Base-by-base conservation (phyloP, 73 alveolate genomes). In the Durusdinium trenchii region DNA sequence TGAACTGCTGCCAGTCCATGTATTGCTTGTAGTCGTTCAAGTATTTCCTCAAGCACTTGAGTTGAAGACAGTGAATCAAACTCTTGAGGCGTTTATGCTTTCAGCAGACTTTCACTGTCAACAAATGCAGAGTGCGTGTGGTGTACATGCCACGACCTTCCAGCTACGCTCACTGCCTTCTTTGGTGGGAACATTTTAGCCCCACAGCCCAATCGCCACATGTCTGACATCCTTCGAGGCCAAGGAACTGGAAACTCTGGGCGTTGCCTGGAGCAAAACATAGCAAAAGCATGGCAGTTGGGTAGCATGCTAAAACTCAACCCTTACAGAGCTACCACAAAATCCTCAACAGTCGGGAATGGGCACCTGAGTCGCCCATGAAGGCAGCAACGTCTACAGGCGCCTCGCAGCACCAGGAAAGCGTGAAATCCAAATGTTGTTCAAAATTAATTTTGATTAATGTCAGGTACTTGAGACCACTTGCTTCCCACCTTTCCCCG, bases 1-100 rank as follows among this genome's bases (percentile, higher is more conserved):
- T 89, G 96, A 57, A 89, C 71, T 89, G 85, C 96, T 89, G 96
- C 85, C 85, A 89, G 79, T 89, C 96, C 71, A 89, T 46, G 96
- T 89, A 67, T 86, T 89, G 54, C 86, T 89, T 61, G 96, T 61
- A 89, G 86, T 89, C 94, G 16, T 47, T 69, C 96, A 89, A 64
- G 96, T 89, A 89, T 47, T 64, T 64, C 96, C 96, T 86, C 6
- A 71, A 36, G 38, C 36, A 35, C 84, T 20, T n/a, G n/a, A n/a
- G n/a, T n/a, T n/a, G n/a, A n/a, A n/a, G n/a, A n/a, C n/a, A n/a
- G n/a, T n/a, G n/a, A n/a, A n/a, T n/a, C n/a, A n/a, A n/a, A n/a
- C n/a, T n/a, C n/a, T n/a, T n/a, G n/a, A n/a, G n/a, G n/a, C n/a
- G n/a, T n/a, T n/a, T n/a, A n/a, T n/a, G n/a, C n/a, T n/a, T n/a